These are phyloP conservation scores for Nicotiana obtusifolia DNA, from an alignment of 257 asterid genomes.

Conservation along the genomic window DNA sequence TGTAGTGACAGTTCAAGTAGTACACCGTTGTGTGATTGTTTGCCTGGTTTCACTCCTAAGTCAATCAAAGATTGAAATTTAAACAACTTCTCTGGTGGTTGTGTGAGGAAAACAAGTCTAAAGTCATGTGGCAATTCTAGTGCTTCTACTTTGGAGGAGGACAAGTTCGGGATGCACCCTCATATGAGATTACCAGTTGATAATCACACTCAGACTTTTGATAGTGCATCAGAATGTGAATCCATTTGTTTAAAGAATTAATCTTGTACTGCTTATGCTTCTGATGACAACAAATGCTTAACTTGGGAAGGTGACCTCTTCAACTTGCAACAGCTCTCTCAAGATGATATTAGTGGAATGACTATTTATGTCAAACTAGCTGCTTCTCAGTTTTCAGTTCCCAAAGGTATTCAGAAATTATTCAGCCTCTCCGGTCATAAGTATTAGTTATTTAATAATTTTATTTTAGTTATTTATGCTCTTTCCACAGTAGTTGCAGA, in stretches of 20 bases:
- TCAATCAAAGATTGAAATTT: constrained; percentile 21
- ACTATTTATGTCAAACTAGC: not conserved
- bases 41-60: constrained; percentile 21
- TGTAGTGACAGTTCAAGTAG: not conserved
- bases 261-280: not conserved
- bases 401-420: not conserved
- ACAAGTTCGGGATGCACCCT: not conserved
- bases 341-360: not conserved
- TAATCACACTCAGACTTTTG: not conserved
- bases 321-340: not conserved
- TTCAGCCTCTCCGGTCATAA: not conserved
- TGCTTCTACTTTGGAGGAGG: no score
- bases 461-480: not conserved
- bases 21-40: constrained; percentile 26
- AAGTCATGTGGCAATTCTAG: not conserved
- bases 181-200: not conserved
- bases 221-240: not conserved
- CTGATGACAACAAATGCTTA: no score
- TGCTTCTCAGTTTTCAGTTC: not conserved
- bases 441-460: not conserved
- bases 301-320: no score
- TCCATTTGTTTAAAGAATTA: not conserved
- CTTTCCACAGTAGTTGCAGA: not conserved
- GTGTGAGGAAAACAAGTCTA: not conserved
- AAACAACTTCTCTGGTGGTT: constrained; percentile 36